These are phyloP conservation scores for Glaciozyma martinii DNA, from an alignment of 768 basidiomycete species.

Conservation along the genomic window DNA sequence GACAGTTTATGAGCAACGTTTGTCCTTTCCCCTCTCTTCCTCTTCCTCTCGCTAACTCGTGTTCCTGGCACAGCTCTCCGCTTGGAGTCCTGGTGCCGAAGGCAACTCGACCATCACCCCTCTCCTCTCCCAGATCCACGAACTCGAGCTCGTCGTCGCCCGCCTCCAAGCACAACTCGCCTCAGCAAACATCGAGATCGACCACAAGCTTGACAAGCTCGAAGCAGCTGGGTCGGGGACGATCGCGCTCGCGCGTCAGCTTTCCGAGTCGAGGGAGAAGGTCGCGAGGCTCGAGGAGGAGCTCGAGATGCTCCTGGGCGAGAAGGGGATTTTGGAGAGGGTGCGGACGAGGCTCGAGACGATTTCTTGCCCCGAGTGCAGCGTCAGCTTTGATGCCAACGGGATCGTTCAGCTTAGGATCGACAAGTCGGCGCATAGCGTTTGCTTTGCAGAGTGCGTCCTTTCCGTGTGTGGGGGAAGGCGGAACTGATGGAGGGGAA, in stretches of 20 bases:
- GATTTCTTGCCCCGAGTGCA: conserved; percentile 31
- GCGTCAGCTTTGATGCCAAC: conserved; percentile 27
- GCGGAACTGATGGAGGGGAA: not conserved
- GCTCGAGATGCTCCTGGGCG: conserved; percentile 21
- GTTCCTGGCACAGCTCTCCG: conserved; percentile 25
- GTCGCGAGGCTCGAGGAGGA: conserved; percentile 31
- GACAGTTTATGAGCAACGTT: conserved; percentile 31
- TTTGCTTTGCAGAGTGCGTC: conserved; percentile 13
- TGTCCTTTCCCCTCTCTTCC: not conserved
- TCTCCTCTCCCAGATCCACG: conserved; percentile 60
- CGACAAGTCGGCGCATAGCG: conserved; percentile 1
- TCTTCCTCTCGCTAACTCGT: conserved; percentile 51
- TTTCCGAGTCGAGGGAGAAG: conserved; percentile 21
- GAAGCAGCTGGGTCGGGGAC: conserved; percentile 51
- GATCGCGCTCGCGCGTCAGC: conserved; percentile 25
- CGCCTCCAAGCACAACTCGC: conserved; percentile 49
- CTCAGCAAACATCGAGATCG: conserved; percentile 70
- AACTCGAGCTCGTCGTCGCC: conserved; percentile 49
- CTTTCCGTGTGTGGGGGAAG: no score
- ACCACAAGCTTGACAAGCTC: conserved; percentile 77
- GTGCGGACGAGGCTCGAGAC: conserved; percentile 18
- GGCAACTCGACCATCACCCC: conserved; percentile 52
- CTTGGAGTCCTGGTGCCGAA: conserved; percentile 41
- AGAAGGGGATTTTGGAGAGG: conserved; percentile 16
- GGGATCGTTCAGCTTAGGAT: conserved; percentile 16